phyloP scores from a whole-genome alignment of 2,329 filamentous ascomycete genomes.

The Aaosphaeria pasadenensis region DNA sequence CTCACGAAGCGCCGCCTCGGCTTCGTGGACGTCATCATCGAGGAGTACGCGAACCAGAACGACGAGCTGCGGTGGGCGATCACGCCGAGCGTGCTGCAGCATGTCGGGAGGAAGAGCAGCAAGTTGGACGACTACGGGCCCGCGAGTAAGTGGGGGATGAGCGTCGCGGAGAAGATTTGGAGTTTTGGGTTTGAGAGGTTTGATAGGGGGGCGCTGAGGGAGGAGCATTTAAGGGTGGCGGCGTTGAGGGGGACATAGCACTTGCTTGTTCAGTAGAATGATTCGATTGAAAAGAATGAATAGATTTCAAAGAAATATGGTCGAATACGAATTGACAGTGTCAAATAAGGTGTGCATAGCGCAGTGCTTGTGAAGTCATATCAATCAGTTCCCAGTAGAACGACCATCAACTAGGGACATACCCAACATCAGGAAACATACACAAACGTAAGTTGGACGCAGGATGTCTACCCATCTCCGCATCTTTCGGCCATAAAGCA shows the following conservation, averaged over 20 bases:
- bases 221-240: conserved; percentile 21
- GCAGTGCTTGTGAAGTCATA: no score
- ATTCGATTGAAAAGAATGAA: no score
- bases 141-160: conserved; percentile 24
- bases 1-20: conserved; percentile 32
- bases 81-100: conserved; percentile 44
- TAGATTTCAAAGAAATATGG: no score
- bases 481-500: no score
- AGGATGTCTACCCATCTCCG: no score
- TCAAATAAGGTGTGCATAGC: no score
- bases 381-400: no score
- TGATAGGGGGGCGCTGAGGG: conserved; percentile 19
- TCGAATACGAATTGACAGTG: no score
- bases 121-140: conserved; percentile 28
- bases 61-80: conserved; percentile 41
- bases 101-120: conserved; percentile 42
- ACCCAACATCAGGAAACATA: no score
- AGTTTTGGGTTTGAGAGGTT: conserved; percentile 39
- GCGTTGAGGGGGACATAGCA: background rate
- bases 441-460: no score
- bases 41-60: conserved; percentile 41
- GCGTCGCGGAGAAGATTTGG: conserved; percentile 37
- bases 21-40: conserved; percentile 40
- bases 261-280: no score
- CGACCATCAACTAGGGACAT: no score